Evolutionary conservation across 306 rosid genomes (phyloP), one percentile per base, ranked within the genome.

Genomic region (Cucurbita moschata): DNA sequence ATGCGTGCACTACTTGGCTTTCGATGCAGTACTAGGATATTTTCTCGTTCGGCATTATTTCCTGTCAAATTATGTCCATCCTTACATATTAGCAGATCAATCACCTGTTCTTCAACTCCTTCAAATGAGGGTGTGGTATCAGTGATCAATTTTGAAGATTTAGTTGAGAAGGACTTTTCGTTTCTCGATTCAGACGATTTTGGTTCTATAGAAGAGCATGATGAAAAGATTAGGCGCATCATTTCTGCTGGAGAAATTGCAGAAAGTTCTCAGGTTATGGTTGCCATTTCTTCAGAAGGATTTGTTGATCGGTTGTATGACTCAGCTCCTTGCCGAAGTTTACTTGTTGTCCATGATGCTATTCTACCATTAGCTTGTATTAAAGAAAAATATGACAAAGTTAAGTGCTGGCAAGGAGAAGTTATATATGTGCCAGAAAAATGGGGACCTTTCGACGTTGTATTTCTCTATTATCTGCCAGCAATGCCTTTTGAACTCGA

Each of bases 321-420:
- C 54, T 79, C 76, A 15, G 73, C 85, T 23, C 80, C 82, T 9
- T 82, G 82, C 53, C 75, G 66, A 37, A 79, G 82, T 61, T 68
- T 93, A 76, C 77, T 87, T 37, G 77, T 93, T 76, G 80, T 86
- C 11, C 98, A 90, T 78, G 94, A 90, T 77, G 90, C 99, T 13
- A 90, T 91, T 57, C 71, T 89, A 47, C 79, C 79, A 30, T 77
- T 94, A 74, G 96, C 90, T 46, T 82, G 86, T 61, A 68, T 91
- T 7, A 84, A 89, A 69, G 97, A 89, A 83, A 89, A 84, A 73
- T 78, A 89, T 76, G 96, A 94, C 82, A 85, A 58, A 77, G 88
- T 94, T 21, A 91, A 83, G 78, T 94, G 96, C 72, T 94, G 96
- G 99, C 97, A 94, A 83, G 99, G 99, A 72, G 99, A 94, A 64